Evolutionary conservation across 169 alveolate species (phyloP).

Genomic region (Theileria orientalis): DNA sequence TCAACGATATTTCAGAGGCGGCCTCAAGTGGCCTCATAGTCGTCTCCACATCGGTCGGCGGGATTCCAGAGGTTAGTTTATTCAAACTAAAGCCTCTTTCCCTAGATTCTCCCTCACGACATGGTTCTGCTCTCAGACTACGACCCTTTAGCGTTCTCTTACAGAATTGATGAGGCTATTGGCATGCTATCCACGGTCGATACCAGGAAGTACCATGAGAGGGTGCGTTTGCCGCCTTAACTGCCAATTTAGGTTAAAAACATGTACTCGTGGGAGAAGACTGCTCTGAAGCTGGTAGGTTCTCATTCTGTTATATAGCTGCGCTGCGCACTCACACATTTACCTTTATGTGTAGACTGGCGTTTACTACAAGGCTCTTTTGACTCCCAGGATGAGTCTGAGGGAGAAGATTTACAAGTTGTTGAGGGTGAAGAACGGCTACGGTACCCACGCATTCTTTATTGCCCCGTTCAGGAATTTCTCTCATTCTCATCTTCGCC

Average conservation of each 20-base stretch:
- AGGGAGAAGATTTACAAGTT: conserved; percentile 14
- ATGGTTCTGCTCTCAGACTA: conserved; percentile 74
- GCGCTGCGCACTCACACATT: too few species aligned
- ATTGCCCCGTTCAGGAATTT: conserved; percentile 7
- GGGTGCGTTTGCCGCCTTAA: conserved; percentile 17
- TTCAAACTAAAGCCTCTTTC: neutral
- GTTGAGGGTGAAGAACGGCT: conserved; percentile 28
- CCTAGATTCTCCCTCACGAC: conserved; percentile 64
- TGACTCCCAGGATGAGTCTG: conserved; percentile 21
- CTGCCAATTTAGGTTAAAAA: conserved; percentile 34
- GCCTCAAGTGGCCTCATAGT: conserved; percentile 98
- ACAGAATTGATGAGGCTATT: conserved; percentile 72
- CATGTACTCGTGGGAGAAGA: conserved; percentile 77
- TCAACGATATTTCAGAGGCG: conserved; percentile 86
- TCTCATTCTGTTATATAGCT: neutral
- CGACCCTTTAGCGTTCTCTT: conserved; percentile 61
- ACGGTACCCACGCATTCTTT: conserved; percentile 35
- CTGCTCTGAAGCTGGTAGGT: conserved; percentile 64
- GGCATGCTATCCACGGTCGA: conserved; percentile 49
- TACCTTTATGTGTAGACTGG: conserved; percentile 25
- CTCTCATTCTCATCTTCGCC: conserved; percentile 2
- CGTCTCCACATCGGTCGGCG: conserved; percentile 98
- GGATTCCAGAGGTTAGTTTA: conserved; percentile 89
- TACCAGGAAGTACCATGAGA: conserved; percentile 48
- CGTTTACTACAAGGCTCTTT: conserved; percentile 44